A percentile compares a stretch with the other conserved stretches of the same genome.
Conservation (phyloP, 1,284 basidiomycete genomes). For the Chiua sp. region DNA sequence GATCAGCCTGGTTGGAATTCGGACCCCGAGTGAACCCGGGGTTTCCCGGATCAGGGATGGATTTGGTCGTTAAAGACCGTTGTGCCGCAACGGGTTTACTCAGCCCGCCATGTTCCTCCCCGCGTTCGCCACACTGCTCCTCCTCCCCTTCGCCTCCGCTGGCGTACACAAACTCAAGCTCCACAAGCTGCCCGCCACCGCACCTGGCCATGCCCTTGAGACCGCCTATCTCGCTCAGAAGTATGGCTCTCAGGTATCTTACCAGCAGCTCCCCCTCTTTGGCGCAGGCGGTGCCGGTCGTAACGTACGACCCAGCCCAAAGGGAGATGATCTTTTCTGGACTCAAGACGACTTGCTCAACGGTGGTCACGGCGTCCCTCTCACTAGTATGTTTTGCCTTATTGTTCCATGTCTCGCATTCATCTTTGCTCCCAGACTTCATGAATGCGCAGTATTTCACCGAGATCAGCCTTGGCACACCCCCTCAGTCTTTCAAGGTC, state of each 20-base stretch:
- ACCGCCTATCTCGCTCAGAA: constrained; percentile 87
- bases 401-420: not conserved
- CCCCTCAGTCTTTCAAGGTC: constrained; percentile 88
- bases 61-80: constrained; percentile 16
- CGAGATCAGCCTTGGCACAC: constrained; percentile 84
- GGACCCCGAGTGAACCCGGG: constrained; percentile 25
- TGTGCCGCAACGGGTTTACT: constrained; percentile 27
- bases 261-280: constrained; percentile 70
- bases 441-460: constrained; percentile 98
- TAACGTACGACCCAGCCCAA: constrained; percentile 54
- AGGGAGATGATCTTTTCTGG: constrained; percentile 78
- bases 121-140: constrained; percentile 57
- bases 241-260: constrained; percentile 61
- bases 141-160: constrained; percentile 74
- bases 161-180: constrained; percentile 86
- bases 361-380: constrained; percentile 88
- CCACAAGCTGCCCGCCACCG: constrained; percentile 74
- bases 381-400: constrained; percentile 73
- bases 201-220: constrained; percentile 72
- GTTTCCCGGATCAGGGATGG: constrained; percentile 18
- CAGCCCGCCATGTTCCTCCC: constrained; percentile 70
- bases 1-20: not conserved
- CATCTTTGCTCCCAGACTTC: constrained; percentile 65
- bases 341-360: constrained; percentile 78
- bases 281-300: constrained; percentile 79